Evolutionary conservation across 805 yeast genomes (phyloP).

Genomic region (Nakazawaea peltata): DNA sequence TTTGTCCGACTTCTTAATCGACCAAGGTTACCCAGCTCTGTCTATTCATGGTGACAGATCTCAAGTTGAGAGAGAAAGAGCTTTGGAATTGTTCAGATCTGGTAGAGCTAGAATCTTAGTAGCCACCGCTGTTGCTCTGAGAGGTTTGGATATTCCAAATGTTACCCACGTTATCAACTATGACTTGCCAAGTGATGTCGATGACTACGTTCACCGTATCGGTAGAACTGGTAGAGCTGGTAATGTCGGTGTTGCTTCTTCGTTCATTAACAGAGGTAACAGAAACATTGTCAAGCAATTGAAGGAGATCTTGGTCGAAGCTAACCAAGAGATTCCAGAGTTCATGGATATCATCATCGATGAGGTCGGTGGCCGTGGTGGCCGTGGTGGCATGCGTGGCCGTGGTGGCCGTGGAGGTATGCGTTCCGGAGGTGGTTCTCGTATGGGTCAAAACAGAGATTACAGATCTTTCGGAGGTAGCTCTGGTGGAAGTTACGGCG

Average conservation of each 20-base stretch:
- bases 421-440: constrained; percentile 11
- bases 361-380: constrained; percentile 54
- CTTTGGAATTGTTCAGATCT: constrained; percentile 85
- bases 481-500: not conserved
- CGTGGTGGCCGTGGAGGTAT: constrained; percentile 25
- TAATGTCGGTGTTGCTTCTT: constrained; percentile 96
- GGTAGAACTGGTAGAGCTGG: constrained; percentile 99
- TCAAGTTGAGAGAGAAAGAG: constrained; percentile 96
- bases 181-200: constrained; percentile 94
- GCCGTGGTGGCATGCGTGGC: constrained; percentile 45
- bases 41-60: constrained; percentile 99
- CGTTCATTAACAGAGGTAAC: constrained; percentile 96
- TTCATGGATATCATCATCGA: constrained; percentile 76
- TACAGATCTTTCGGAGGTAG: constrained; percentile 21
- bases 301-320: constrained; percentile 82
- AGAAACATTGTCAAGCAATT: constrained; percentile 82
- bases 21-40: constrained; percentile 91
- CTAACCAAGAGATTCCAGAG: constrained; percentile 95
- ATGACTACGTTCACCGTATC: constrained; percentile 98
- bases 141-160: constrained; percentile 99
- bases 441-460: constrained; percentile 7
- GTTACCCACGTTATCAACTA: constrained; percentile 97
- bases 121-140: constrained; percentile 99
- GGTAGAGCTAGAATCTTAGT: constrained; percentile 93
- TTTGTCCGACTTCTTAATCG: constrained; percentile 84